Evolutionary conservation across 192 early-diverging fungal genomes (phyloP), one percentile per base, ranked within the genome.

Genomic region (Endogone sp.): DNA sequence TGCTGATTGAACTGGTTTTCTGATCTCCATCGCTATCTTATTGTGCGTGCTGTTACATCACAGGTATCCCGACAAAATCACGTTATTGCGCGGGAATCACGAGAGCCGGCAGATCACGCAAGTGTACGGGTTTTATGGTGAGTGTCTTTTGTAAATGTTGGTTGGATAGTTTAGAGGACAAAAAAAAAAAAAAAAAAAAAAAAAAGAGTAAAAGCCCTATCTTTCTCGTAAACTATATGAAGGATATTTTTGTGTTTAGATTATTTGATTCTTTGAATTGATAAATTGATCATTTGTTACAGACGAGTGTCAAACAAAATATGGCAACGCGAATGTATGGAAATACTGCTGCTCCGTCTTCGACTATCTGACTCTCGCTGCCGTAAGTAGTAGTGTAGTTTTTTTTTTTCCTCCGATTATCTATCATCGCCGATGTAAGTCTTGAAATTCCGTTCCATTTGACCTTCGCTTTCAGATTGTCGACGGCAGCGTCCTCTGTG

Each of bases 51-150:
- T n/a, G n/a, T n/a, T n/a, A n/a, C n/a, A n/a, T n/a, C n/a, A n/a
- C n/a, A 94, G 92, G 83, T 95, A 95, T 86, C 96, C 96, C 10
- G 93, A 96, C 68, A 95, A 96, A 71, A 96, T 98, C 54, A 97
- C 95, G 27, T 82, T 98, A 26, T 79, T 98, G 69, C 84, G 96
- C 57, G 96, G 96, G 66, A 98, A 98, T 78, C 96, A 98, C 79
- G 96, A 98, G 80, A 94, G 92, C 69, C 79, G 95, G 65, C 95
- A 98, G 74, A 97, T 98, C 71, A 98, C 96, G 8, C 95, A 97
- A 71, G 95, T 98, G 21, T 96, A 96, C 79, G 94, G 94, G 25
- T 96, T 96, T 76, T 96, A 93, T 79, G 94, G 93, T 93, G 76
- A 69, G 64, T 27, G 8, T 21, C 21, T 37, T 26, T 23, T 49